Base-by-base conservation (phyloP, 2,329 filamentous ascomycete genomes). In the Fusarium nodosum region DNA sequence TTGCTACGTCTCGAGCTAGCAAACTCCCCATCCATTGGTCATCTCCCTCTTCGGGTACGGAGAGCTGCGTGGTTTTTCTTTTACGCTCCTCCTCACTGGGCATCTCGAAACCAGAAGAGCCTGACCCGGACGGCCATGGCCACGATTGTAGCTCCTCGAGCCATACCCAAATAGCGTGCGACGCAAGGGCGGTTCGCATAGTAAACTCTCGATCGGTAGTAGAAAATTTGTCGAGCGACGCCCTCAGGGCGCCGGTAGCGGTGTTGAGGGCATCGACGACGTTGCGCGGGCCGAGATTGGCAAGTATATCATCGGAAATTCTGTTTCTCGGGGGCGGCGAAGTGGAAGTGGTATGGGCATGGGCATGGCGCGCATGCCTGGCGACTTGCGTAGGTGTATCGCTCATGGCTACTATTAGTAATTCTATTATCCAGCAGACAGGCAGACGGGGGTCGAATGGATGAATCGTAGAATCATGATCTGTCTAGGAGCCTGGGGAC, bases 131-230 rank as follows among this genome's bases (percentile, higher is more conserved):
- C 3, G 87, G 85, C 88, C 89, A 89, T 3, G 82, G 78, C 88
- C 88, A 89, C 45, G 80, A 76, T 45, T 82, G 80, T 39, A 96
- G 83, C 81, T 96, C 93, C n/a, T 87, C 83, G 28, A 92, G 84
- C 92, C 93, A 96, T 74, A 88, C 85, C 77, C 90, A 86, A 66
- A 96, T 88, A 67, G 87, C 89, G 72, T 90, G 88, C 15, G 91
- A 91, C 18, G 91, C 90, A 64, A 89, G 79, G 42, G 92, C 92
- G 44, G 91, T 90, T 66, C 88, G 86, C 73, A 90, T 83, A 42
- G 90, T 91, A 77, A 95, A 89, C 18, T 91, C 89, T 72, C 90
- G 88, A 78, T 95, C 91, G 26, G 86, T 81, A 5, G 84, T 80
- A 2, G 90, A 89, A 18, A 90, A 88, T 36, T 82, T 82, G 64